These are phyloP conservation scores for Vachellia collinsii DNA, from an alignment of 306 rosid genomes.

Conservation along the genomic window DNA sequence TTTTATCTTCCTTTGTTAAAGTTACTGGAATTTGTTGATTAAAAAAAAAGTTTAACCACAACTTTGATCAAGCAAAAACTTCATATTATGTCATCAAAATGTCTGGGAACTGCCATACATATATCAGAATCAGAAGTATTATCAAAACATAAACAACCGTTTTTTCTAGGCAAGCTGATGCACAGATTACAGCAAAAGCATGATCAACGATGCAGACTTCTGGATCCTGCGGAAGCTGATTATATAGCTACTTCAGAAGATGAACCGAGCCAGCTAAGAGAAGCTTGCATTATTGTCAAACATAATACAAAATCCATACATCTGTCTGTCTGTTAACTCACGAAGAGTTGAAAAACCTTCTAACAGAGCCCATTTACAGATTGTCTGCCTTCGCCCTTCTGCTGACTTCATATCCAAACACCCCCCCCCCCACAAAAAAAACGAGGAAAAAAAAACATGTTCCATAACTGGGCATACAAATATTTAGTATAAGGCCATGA, in stretches of 20 bases:
- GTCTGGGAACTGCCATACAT: not conserved
- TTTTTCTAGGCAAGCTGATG: not conserved
- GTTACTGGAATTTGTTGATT: no score
- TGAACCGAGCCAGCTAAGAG: not conserved
- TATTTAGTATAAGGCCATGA: not conserved
- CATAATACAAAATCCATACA: not conserved
- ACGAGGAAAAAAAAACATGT: no score
- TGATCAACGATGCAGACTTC: not conserved
- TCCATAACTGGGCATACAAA: no score
- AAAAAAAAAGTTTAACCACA: not conserved
- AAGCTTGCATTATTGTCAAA: not conserved
- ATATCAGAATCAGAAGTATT: not conserved
- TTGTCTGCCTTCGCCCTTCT: not conserved
- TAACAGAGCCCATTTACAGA: not conserved
- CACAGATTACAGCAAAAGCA: not conserved
- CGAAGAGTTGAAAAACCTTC: not conserved
- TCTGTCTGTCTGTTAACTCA: not conserved
- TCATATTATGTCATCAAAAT: not conserved
- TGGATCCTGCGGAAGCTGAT: not conserved
- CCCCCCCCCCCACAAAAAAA: no score
- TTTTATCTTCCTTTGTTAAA: no score
- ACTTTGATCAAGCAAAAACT: not conserved
- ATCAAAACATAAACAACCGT: not conserved
- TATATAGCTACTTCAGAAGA: not conserved
- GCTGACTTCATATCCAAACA: not conserved